Evolutionary conservation across 257 asterid species (phyloP).

Genomic region (Osmanthus fragrans): DNA sequence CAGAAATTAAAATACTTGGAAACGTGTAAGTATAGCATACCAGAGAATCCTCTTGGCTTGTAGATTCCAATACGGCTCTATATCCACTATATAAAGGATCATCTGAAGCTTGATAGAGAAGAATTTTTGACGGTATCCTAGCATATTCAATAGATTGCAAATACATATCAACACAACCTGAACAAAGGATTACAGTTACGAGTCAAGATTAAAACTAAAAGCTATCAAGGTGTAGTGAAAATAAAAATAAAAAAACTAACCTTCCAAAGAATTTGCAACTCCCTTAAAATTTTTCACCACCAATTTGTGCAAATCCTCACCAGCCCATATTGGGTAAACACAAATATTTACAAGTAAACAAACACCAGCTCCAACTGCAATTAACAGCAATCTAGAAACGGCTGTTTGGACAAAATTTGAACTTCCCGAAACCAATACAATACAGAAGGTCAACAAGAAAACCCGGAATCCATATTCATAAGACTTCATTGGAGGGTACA

Average conservation of each 20-base stretch:
- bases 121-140: conserved; percentile 51
- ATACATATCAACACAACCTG: conserved; percentile 75
- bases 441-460: conserved; percentile 70
- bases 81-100: conserved; percentile 67
- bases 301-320: conserved; percentile 76
- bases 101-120: conserved; percentile 47
- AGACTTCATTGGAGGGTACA: conserved; percentile 70
- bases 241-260: conserved; percentile 26
- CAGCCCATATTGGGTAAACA: conserved; percentile 84
- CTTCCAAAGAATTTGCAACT: conserved; percentile 80
- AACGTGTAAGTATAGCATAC: conserved; percentile 25
- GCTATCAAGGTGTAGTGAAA: not conserved
- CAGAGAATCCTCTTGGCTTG: conserved; percentile 63
- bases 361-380: conserved; percentile 66
- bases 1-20: not conserved
- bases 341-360: conserved; percentile 65
- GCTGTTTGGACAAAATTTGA: conserved; percentile 26
- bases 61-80: conserved; percentile 69
- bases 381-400: conserved; percentile 61
- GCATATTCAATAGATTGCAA: conserved; percentile 45
- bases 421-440: conserved; percentile 47
- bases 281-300: conserved; percentile 63
- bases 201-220: not conserved
- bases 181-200: conserved; percentile 3
- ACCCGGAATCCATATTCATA: conserved; percentile 83